These are phyloP conservation scores for Starmerella stigmatis DNA, from an alignment of 805 yeast species.

Conservation along the genomic window DNA sequence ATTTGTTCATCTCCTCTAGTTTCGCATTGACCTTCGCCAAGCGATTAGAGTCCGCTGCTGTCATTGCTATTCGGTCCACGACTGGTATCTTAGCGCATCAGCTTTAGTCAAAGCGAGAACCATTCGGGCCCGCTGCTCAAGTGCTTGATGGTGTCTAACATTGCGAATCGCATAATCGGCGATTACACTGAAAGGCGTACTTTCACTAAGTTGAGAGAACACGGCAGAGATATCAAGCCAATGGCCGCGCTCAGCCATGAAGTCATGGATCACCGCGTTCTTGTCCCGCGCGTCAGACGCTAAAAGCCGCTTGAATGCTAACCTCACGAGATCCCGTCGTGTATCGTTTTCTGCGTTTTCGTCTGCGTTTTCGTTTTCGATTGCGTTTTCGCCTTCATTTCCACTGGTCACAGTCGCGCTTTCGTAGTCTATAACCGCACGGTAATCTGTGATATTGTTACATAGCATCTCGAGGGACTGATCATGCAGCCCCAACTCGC, in stretches of 20 bases:
- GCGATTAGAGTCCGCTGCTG: background rate
- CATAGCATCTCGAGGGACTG: conserved; percentile 28
- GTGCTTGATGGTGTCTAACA: background rate
- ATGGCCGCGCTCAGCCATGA: background rate
- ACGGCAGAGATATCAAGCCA: conserved; percentile 3
- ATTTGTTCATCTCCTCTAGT: no score
- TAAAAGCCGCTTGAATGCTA: conserved; percentile 10
- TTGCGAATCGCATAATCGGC: background rate
- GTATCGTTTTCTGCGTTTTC: no score
- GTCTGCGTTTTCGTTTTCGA: no score
- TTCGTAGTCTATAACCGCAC: conserved; percentile 28
- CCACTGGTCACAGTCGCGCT: background rate
- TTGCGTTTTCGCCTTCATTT: no score
- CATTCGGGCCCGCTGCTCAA: background rate
- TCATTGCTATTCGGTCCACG: background rate
- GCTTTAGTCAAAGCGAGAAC: background rate
- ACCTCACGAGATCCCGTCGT: conserved; percentile 5
- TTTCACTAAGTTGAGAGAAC: background rate
- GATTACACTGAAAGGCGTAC: conserved; percentile 11
- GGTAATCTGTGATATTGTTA: conserved; percentile 29
- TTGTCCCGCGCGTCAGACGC: no score
- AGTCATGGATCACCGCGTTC: conserved; percentile 10
- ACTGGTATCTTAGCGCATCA: background rate
- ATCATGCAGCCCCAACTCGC: conserved; percentile 29
- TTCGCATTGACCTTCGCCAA: no score